Evolutionary conservation across 352 stramenopile genomes (phyloP).

Genomic region (Phytophthora idaei): DNA sequence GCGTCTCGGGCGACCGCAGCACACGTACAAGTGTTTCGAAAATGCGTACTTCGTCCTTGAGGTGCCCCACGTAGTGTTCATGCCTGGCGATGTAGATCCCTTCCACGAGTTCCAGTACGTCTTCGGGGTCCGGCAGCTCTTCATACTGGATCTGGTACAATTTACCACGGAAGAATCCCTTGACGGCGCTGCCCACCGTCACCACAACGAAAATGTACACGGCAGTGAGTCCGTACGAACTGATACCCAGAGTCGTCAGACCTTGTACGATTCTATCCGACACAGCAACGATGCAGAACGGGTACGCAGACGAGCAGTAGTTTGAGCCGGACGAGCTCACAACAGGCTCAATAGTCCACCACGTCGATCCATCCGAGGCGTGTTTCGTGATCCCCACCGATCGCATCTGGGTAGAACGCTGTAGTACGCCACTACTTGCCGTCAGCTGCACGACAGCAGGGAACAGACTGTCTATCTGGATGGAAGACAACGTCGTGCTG

Average conservation of each 20-base stretch:
- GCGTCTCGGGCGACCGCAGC: conserved; percentile 81
- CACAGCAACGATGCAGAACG: conserved; percentile 84
- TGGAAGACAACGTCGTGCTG: conserved; percentile 40
- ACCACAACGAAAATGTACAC: conserved; percentile 90
- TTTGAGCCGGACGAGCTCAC: conserved; percentile 27
- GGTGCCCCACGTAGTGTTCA: conserved; percentile 84
- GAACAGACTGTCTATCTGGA: conserved; percentile 59
- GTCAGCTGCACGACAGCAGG: conserved; percentile 78
- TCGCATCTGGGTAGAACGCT: conserved; percentile 58
- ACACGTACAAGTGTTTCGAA: conserved; percentile 90
- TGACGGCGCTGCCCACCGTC: conserved; percentile 85
- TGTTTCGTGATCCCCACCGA: conserved; percentile 71
- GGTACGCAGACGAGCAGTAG: conserved; percentile 54
- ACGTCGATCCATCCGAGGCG: conserved; percentile 52
- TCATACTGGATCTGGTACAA: conserved; percentile 83
- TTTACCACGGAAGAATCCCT: conserved; percentile 83
- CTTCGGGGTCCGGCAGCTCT: conserved; percentile 81
- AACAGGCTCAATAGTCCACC: conserved; percentile 71
- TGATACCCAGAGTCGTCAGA: conserved; percentile 77
- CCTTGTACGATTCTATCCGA: conserved; percentile 89
- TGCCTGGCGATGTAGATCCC: conserved; percentile 88
- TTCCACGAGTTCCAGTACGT: conserved; percentile 87
- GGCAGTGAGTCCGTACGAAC: conserved; percentile 84
- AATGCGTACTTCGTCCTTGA: conserved; percentile 89
- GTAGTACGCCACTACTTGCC: conserved; percentile 59